Base-by-base conservation (phyloP, 345 rosid genomes). In the Sisymbrium altissimum region DNA sequence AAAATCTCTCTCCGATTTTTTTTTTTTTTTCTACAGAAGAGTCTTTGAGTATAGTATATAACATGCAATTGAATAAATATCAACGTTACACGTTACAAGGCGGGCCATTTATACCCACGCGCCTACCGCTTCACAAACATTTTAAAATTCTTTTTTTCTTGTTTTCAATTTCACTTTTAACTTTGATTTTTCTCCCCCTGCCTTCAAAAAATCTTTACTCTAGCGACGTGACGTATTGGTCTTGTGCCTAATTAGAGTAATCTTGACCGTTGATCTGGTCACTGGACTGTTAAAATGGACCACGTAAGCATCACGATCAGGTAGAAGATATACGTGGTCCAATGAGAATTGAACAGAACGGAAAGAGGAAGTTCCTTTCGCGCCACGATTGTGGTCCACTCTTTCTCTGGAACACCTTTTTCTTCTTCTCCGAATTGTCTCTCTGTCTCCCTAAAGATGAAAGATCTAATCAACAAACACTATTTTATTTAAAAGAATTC, bases 311-410 rank as follows among this genome's bases (percentile, higher is more conserved):
- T 64, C 23, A 17, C 49, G 1, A 69, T 49, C 66, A 58, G 45
- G 18, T 43, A 33, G 14, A 27, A 49, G 14, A 21, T 30, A 50
- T 57, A 81, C 81, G 86, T 85, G 88, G 77, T 17, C 94, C 79
- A 80, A 72, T 86, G 0, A 66, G 1, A 33, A 15, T 2, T 7
- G 0, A 43, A 73, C 91, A 85, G 71, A 72, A 6, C 17, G 46
- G 64, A 41, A 1, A 10, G 15, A 46, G 5, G 39, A 36, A n/a
- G 71, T 79, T 72, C 70, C 83, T 81, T 85, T 76, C 66, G 83
- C 83, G 84, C 81, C 87, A 86, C 85, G 86, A 80, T 59, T 81
- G 80, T 77, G 80, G 85, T 74, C 82, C 82, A 30, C 50, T 58
- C 17, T 45, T 30, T 64, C 32, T 25, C 35, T 11, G 48, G 43